Evolutionary conservation across 192 early-diverging fungal genomes (phyloP).

Genomic region (Neocallimastix lanati): DNA sequence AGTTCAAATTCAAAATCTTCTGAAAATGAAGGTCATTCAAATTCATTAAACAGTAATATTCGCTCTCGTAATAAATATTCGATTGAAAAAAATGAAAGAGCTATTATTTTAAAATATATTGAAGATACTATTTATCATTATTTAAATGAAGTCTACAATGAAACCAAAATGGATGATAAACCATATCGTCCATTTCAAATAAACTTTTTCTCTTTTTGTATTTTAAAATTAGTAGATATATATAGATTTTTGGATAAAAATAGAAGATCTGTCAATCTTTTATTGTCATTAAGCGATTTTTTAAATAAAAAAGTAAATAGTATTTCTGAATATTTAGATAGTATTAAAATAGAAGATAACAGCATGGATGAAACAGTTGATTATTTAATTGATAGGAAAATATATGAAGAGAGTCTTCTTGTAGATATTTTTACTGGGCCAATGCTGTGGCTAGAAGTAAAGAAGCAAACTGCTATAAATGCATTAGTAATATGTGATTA

Average conservation of each 20-base stretch:
- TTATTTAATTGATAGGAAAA: not conserved
- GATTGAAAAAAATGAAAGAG: not conserved
- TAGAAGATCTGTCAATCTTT: not conserved
- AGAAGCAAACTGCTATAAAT: not conserved
- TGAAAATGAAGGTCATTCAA: no score
- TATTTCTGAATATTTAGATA: not conserved
- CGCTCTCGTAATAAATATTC: not conserved
- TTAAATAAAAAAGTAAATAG: not conserved
- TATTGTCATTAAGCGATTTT: not conserved
- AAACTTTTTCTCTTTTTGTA: not conserved
- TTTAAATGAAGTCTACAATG: not conserved
- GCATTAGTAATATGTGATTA: not conserved
- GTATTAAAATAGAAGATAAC: not conserved
- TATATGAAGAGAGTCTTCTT: not conserved
- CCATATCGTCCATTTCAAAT: not conserved
- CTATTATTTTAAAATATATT: not conserved
- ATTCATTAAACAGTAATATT: not conserved
- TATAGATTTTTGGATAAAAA: not conserved
- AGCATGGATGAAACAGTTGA: not conserved
- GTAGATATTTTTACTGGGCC: not conserved
- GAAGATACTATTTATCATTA: not conserved
- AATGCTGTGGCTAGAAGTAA: not conserved
- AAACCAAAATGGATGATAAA: not conserved
- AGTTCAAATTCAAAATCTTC: not conserved
- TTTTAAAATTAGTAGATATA: not conserved